phyloP scores from a whole-genome alignment of 768 basidiomycete genomes.

The Hygrocybe punicea region DNA sequence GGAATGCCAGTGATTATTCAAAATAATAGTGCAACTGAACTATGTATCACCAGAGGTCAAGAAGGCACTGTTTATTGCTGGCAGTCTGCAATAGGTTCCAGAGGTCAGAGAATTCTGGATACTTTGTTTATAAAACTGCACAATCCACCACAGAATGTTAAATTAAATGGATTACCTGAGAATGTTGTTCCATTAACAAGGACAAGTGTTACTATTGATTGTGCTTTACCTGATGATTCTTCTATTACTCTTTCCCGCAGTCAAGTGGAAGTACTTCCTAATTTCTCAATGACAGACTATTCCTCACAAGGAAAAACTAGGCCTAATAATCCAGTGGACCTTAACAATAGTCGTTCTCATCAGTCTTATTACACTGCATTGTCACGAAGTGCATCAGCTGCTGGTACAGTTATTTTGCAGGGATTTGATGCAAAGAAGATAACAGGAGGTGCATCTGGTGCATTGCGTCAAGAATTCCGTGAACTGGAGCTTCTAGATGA shows the following conservation, averaged over 20 bases:
- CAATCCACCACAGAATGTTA: constrained; percentile 22
- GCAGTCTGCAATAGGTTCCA: constrained; percentile 12
- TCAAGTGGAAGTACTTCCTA: constrained; percentile 20
- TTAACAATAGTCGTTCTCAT: constrained; percentile 21
- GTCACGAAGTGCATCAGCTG: constrained; percentile 21
- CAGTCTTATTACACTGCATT: constrained; percentile 32
- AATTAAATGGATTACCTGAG: constrained; percentile 23
- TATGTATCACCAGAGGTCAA: constrained; percentile 36
- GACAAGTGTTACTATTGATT: constrained; percentile 1
- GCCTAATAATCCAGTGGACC: constrained; percentile 24
- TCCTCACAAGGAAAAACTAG: constrained; percentile 34
- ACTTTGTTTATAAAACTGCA: constrained; percentile 29
- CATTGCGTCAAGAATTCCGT: constrained; percentile 33
- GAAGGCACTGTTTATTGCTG: constrained; percentile 29
- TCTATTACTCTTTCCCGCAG: constrained; percentile 14
- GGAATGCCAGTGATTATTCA: constrained; percentile 30
- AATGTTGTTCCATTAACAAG: constrained; percentile 30
- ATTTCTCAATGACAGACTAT: constrained; percentile 32
- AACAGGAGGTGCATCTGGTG: constrained; percentile 18
- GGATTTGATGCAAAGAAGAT: constrained; percentile 18
- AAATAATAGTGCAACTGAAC: constrained; percentile 31
- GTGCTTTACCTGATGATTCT: constrained; percentile 15
- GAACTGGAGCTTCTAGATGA: constrained; percentile 37
- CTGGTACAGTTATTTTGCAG: constrained; percentile 28
- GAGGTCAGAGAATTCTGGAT: constrained; percentile 19